A percentile compares a stretch with the other conserved stretches of the same genome.
Evolutionary conservation across 306 rosid genomes (phyloP).

Genomic region (Prunus davidiana): DNA sequence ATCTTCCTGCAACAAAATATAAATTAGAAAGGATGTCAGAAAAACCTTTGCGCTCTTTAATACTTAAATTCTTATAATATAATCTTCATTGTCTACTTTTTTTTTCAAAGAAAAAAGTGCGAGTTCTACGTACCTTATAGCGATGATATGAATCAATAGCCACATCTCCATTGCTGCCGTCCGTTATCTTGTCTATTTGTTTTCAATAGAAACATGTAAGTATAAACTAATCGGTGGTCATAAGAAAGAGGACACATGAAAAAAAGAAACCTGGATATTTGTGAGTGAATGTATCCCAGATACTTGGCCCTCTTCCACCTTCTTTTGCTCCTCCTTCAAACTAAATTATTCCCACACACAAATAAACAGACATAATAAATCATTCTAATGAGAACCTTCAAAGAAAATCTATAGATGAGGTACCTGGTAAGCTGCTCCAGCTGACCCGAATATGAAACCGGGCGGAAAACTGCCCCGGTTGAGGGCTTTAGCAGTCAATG

Average conservation of each 20-base stretch:
- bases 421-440: conserved; percentile 1
- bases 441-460: neutral
- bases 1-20: conserved; percentile 37
- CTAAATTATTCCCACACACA: conserved; percentile 1
- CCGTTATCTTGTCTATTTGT: conserved; percentile 42
- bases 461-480: neutral
- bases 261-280: conserved; percentile 34
- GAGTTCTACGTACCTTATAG: conserved; percentile 42
- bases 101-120: neutral
- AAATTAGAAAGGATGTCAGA: neutral
- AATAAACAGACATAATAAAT: too few species aligned
- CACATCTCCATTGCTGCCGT: conserved; percentile 43
- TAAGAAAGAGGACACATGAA: neutral
- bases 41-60: too few species aligned
- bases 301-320: conserved; percentile 49
- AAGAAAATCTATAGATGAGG: neutral
- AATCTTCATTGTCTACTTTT: neutral
- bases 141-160: conserved; percentile 64
- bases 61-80: neutral
- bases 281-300: conserved; percentile 55
- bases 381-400: neutral
- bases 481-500: neutral
- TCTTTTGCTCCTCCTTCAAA: conserved; percentile 48
- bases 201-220: too few species aligned
- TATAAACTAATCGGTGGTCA: too few species aligned